These are phyloP conservation scores for Daldinia caldariorum DNA, from an alignment of 495 filamentous ascomycete species.

Conservation along the genomic window DNA sequence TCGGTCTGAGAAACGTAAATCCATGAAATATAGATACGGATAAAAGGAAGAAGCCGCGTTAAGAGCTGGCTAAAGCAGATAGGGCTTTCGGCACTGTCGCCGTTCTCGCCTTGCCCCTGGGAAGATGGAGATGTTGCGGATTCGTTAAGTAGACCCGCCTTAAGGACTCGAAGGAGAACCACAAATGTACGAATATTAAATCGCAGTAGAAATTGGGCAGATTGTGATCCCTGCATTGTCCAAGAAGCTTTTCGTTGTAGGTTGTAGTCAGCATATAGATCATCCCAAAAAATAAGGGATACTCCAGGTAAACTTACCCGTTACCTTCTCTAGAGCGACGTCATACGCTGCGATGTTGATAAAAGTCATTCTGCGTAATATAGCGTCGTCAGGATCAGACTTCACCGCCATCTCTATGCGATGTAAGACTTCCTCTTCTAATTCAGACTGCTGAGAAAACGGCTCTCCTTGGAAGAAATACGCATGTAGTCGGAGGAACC, in stretches of 20 bases:
- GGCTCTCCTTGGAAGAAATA: conserved; percentile 77
- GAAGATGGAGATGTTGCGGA: conserved; percentile 19
- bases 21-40: conserved; percentile 59
- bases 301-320: conserved; percentile 59
- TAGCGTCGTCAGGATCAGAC: conserved; percentile 64
- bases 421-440: conserved; percentile 86
- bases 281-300: conserved; percentile 3
- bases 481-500: conserved; percentile 90
- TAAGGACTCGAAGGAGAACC: conserved; percentile 76
- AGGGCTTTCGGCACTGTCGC: conserved; percentile 34
- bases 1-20: conserved; percentile 52
- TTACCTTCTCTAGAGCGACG: conserved; percentile 68
- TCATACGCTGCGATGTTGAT: conserved; percentile 87
- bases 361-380: conserved; percentile 79
- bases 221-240: conserved; percentile 57
- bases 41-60: conserved; percentile 51
- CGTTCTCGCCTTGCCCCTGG: conserved; percentile 10
- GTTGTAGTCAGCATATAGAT: conserved; percentile 42
- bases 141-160: conserved; percentile 69
- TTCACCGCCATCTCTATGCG: conserved; percentile 79
- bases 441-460: conserved; percentile 77
- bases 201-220: conserved; percentile 77
- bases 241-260: conserved; percentile 42
- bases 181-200: conserved; percentile 86
- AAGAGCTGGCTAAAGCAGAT: conserved; percentile 30